Conservation (phyloP, 495 filamentous ascomycete species). For the Penicillium longicatenatum region DNA sequence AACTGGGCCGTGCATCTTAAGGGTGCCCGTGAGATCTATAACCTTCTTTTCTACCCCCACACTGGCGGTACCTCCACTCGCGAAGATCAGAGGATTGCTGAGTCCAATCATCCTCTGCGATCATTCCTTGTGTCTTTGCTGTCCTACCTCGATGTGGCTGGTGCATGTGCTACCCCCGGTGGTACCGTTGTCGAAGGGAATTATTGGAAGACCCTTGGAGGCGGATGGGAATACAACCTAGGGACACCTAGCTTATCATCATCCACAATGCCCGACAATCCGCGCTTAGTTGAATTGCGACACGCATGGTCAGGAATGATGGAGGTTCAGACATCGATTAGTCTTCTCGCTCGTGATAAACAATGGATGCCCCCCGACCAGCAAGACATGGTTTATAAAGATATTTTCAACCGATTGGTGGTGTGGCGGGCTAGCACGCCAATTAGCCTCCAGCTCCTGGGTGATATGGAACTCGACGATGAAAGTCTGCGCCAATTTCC, state of each 20-base stretch:
- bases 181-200: constrained; percentile 43
- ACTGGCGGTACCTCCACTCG: constrained; percentile 21
- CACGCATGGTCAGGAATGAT: constrained; percentile 43
- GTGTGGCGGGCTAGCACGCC: constrained; percentile 40
- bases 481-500: constrained; percentile 32
- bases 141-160: constrained; percentile 45
- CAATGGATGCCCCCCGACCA: constrained; percentile 35
- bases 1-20: constrained; percentile 47
- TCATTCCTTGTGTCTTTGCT: constrained; percentile 44
- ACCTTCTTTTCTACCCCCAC: constrained; percentile 37
- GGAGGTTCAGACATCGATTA: constrained; percentile 43
- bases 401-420: constrained; percentile 34
- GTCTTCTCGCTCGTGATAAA: constrained; percentile 41
- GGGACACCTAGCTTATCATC: constrained; percentile 37
- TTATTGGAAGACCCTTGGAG: constrained; percentile 43
- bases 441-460: constrained; percentile 31
- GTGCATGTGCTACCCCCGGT: constrained; percentile 42
- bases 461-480: constrained; percentile 39
- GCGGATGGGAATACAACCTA: constrained; percentile 46
- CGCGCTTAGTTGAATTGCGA: constrained; percentile 34
- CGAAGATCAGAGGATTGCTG: constrained; percentile 36
- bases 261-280: constrained; percentile 25
- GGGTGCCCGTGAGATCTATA: constrained; percentile 45
- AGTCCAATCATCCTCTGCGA: constrained; percentile 41
- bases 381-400: constrained; percentile 38